Percentiles rank a stretch among this genome's conserved stretches.
These are phyloP conservation scores for Alectoria sarmentosa DNA, from an alignment of 495 filamentous ascomycete species.

Conservation along the genomic window DNA sequence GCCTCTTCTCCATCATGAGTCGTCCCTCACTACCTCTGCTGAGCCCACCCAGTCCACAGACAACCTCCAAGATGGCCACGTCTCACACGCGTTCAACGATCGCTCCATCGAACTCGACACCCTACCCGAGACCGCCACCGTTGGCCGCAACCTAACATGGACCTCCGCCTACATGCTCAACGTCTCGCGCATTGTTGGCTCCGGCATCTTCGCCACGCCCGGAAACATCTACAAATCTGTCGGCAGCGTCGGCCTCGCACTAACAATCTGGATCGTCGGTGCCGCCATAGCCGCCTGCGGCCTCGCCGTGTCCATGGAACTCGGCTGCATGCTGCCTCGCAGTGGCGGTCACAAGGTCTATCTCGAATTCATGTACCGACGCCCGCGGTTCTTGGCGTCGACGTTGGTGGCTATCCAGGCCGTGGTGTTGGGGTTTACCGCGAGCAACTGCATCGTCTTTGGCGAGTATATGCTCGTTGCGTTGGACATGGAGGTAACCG, in stretches of 20 bases:
- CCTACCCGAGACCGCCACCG: conserved; percentile 53
- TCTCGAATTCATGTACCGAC: conserved; percentile 66
- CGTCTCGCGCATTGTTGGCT: conserved; percentile 68
- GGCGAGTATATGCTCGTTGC: conserved; percentile 64
- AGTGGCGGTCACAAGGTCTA: conserved; percentile 71
- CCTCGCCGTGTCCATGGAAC: conserved; percentile 56
- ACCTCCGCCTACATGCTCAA: conserved; percentile 66
- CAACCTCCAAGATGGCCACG: neutral
- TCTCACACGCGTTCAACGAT: neutral
- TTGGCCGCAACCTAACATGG: conserved; percentile 61
- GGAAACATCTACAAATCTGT: conserved; percentile 59
- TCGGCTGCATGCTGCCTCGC: conserved; percentile 64
- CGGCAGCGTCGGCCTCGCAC: conserved; percentile 59
- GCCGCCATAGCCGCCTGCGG: conserved; percentile 54
- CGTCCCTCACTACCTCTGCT: neutral
- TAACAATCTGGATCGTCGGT: conserved; percentile 58
- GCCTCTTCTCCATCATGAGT: neutral
- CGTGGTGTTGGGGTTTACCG: conserved; percentile 62
- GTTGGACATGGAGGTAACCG: conserved; percentile 48
- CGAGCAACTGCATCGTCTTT: conserved; percentile 63
- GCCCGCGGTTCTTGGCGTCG: conserved; percentile 61
- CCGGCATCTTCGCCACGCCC: conserved; percentile 69
- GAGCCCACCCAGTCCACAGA: neutral
- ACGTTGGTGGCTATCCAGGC: conserved; percentile 60
- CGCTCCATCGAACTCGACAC: conserved; percentile 47